Evolutionary conservation across 371 early-diverging fungal genomes (phyloP), one percentile per base, ranked within the genome.

Genomic region (Mortierella sp.): DNA sequence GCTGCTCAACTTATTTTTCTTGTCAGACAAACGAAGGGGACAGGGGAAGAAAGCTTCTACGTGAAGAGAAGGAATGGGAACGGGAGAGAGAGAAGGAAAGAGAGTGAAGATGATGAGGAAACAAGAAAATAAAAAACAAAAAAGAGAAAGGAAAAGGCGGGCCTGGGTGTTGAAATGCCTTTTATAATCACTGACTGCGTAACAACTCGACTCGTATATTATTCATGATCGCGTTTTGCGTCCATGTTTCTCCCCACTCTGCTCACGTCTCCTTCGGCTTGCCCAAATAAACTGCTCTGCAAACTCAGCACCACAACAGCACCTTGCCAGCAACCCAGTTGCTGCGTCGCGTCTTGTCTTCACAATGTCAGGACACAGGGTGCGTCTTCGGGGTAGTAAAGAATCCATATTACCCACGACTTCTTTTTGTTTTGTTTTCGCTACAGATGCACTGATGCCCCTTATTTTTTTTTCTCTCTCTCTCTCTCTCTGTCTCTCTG

Each of bases 1-100:
- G 42, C 78, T 64, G 66, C 56, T 70, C 56, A 52, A 64, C 64
- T 69, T n/a, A n/a, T n/a, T 64, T 46, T 65, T 65, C 52, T 41
- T 42, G 41, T 49, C 43, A 39, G 34, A 26, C 26, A 49, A 34
- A 44, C 32, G 61, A 6, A 19, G 43, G 48, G 34, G 47, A 52
- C 24, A 46, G 43, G 43, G 41, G 46, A 26, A 28, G 34, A 47
- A 32, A 43, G 39, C 43, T 37, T 21, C 50, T 54, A 55, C 52
- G 61, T 56, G 49, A 57, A 58, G 47, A 50, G 54, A 23, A 32
- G 58, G 62, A 53, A 49, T 43, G 64, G 46, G 41, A 54, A 48
- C 39, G 24, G 70, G 39, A 21, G 47, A 49, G 21, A 48, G 24
- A 62, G 39, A 21, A 52, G 54, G 21, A 44, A 30, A 32, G 46